Evolutionary conservation across 129 eudicot species (phyloP).

Genomic region (Smallanthus sonchifolius): DNA sequence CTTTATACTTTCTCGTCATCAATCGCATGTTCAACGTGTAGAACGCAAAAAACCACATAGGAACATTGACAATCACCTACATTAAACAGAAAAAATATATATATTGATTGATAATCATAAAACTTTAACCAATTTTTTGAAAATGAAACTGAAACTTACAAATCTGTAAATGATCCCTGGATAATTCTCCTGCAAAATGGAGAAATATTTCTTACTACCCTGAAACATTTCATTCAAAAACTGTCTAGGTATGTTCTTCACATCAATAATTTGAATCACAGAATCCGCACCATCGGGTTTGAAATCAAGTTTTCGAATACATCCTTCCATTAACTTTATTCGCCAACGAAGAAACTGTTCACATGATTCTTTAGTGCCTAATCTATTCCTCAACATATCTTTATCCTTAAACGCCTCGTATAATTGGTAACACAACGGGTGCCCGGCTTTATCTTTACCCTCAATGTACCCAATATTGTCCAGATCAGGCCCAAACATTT

Average conservation of each 20-base stretch:
- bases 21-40: conserved; percentile 56
- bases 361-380: conserved; percentile 29
- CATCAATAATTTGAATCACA: conserved; percentile 54
- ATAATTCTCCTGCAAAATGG: conserved; percentile 61
- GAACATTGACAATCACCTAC: conserved; percentile 72
- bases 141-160: conserved; percentile 29
- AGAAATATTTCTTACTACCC: conserved; percentile 41
- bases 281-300: conserved; percentile 52
- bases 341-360: conserved; percentile 64
- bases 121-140: not conserved
- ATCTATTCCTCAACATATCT: conserved; percentile 25
- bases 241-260: conserved; percentile 56
- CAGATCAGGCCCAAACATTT: conserved; percentile 38
- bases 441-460: conserved; percentile 54
- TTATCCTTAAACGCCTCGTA: conserved; percentile 39
- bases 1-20: conserved; percentile 46
- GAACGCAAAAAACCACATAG: conserved; percentile 64
- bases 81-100: not conserved
- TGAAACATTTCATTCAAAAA: conserved; percentile 48
- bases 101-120: not conserved
- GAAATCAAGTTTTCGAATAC: conserved; percentile 43
- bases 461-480: conserved; percentile 34
- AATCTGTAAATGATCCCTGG: conserved; percentile 66
- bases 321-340: conserved; percentile 58
- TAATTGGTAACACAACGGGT: conserved; percentile 50